phyloP scores from a whole-genome alignment of 305 asterid species.

The Fraxinus dipetala region DNA sequence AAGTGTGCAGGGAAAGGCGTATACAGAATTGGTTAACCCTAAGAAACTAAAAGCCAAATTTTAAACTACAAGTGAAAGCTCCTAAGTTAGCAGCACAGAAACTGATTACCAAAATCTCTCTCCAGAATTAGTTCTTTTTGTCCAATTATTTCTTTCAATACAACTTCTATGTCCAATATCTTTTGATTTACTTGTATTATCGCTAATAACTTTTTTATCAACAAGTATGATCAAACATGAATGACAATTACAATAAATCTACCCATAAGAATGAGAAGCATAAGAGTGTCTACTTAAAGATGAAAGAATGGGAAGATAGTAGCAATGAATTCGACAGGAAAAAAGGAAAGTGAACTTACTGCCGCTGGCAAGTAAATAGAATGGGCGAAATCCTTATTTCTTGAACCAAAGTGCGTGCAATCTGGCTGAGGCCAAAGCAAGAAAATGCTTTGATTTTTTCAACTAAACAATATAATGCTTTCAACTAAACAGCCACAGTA shows the following conservation, averaged over 20 bases:
- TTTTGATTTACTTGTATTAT: background rate
- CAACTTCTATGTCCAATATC: background rate
- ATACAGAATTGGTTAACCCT: background rate
- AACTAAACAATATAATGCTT: background rate
- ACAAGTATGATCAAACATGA: slow-evolving; percentile 11
- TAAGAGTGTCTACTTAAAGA: background rate
- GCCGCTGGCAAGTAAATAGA: slow-evolving; percentile 1
- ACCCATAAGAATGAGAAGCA: slow-evolving; percentile 7
- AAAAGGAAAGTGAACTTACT: slow-evolving; percentile 26
- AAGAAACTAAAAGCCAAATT: background rate
- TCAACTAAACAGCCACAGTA: slow-evolving; percentile 48
- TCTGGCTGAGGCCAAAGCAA: slow-evolving; percentile 17
- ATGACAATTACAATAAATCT: slow-evolving; percentile 8
- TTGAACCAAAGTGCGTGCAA: slow-evolving; percentile 7
- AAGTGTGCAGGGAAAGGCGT: background rate
- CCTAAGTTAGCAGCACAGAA: background rate
- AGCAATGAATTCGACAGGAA: background rate
- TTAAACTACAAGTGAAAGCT: background rate
- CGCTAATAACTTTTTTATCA: background rate
- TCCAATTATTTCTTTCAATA: background rate
- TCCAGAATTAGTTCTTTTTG: background rate
- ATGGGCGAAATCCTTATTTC: background rate
- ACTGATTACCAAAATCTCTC: background rate
- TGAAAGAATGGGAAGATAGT: background rate
- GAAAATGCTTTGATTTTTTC: background rate